Conservation (phyloP, 352 stramenopile genomes). For the Phytophthora boehmeriae region DNA sequence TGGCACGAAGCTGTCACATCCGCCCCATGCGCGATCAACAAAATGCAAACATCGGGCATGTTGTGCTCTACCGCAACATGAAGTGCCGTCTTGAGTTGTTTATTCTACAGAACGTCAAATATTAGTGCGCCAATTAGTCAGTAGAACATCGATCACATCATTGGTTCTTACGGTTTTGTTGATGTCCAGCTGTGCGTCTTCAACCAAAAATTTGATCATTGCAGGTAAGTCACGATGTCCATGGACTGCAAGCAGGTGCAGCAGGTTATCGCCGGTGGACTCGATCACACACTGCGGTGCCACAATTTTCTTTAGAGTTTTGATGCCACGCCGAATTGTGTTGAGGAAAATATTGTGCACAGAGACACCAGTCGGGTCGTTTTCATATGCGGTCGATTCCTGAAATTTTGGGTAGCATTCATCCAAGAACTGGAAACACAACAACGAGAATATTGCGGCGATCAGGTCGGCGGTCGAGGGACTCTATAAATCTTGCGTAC, state of each 20-base stretch:
- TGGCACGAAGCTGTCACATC: constrained; percentile 50
- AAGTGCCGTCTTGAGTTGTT: constrained; percentile 52
- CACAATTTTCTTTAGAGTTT: constrained; percentile 44
- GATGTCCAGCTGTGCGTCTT: constrained; percentile 40
- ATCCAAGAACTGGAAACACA: constrained; percentile 35
- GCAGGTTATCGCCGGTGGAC: constrained; percentile 50
- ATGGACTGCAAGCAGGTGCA: constrained; percentile 51
- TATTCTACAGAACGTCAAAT: constrained; percentile 36
- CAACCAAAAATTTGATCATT: constrained; percentile 47
- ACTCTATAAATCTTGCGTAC: constrained; percentile 15
- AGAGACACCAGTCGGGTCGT: constrained; percentile 43
- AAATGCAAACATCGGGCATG: constrained; percentile 41
- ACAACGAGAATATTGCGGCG: not conserved
- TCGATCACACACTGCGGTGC: constrained; percentile 50
- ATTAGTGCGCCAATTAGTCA: not conserved
- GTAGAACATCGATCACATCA: not conserved
- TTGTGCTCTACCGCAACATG: constrained; percentile 50
- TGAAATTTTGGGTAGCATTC: constrained; percentile 38
- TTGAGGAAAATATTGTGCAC: constrained; percentile 53
- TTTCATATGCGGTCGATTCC: constrained; percentile 38
- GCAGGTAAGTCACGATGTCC: constrained; percentile 35
- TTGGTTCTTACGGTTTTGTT: constrained; percentile 39
- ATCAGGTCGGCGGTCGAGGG: not conserved
- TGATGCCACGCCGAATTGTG: constrained; percentile 36
- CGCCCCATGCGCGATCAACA: constrained; percentile 45